Percentiles rank a stretch among this genome's conserved stretches.
phyloP scores from a whole-genome alignment of 106 monocot genomes.

The Platanthera guangdongensis region DNA sequence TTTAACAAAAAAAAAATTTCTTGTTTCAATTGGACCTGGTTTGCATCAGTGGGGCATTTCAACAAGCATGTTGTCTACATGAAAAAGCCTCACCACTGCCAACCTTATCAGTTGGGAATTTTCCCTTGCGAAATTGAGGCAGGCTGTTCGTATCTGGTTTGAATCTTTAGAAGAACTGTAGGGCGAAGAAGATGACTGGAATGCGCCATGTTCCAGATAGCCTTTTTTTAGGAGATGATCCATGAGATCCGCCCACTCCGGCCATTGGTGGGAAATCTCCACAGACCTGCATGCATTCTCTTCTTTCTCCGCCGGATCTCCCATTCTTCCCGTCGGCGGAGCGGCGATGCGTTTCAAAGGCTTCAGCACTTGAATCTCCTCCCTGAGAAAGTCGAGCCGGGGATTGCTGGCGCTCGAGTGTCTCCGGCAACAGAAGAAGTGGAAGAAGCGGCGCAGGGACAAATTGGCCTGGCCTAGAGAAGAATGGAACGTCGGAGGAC shows the following conservation, averaged over 20 bases:
- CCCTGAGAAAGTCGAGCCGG: conserved; percentile 9
- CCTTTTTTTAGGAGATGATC: conserved; percentile 53
- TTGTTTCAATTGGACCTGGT: not conserved
- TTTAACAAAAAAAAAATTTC: too few species aligned
- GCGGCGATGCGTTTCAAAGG: not conserved
- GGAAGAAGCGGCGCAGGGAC: not conserved
- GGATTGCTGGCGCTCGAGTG: not conserved
- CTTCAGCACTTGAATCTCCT: conserved; percentile 7
- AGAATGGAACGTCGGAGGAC: not conserved
- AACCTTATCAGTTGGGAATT: conserved; percentile 49
- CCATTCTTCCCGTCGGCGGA: not conserved
- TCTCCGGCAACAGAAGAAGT: not conserved
- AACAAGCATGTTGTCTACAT: conserved; percentile 6
- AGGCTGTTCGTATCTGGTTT: conserved; percentile 51
- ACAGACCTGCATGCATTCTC: conserved; percentile 5
- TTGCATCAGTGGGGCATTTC: not conserved
- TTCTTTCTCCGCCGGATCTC: conserved; percentile 13
- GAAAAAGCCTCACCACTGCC: not conserved
- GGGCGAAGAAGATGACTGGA: not conserved
- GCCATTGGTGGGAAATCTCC: conserved; percentile 60
- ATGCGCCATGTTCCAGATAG: conserved; percentile 28
- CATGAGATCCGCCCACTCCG: conserved; percentile 66
- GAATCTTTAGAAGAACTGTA: conserved; percentile 27
- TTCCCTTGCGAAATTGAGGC: conserved; percentile 54
- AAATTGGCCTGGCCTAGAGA: not conserved